These are phyloP conservation scores for Graphiopsis chlorocephala DNA, from an alignment of 2,329 filamentous ascomycete genomes.

Conservation along the genomic window DNA sequence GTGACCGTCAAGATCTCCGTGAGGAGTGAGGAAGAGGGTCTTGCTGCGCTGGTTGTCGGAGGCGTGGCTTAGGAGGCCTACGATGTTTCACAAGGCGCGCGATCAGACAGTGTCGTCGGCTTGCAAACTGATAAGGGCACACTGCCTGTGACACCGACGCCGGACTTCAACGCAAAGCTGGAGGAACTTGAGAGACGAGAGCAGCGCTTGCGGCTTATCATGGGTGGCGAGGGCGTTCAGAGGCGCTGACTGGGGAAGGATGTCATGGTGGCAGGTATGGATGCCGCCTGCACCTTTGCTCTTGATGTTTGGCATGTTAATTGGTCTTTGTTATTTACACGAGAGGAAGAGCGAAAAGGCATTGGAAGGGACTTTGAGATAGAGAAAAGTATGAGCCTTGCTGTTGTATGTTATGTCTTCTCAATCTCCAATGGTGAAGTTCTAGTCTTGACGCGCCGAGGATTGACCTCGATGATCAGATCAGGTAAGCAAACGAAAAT, in stretches of 20 bases:
- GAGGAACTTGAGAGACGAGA: not conserved
- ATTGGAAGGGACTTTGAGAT: not conserved
- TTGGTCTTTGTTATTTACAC: not conserved
- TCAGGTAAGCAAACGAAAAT: not conserved
- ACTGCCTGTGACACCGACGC: not conserved
- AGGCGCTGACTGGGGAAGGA: constrained; percentile 3
- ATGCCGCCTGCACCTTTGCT: not conserved
- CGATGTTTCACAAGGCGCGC: not conserved
- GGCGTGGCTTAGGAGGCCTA: constrained; percentile 66
- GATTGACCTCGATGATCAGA: not conserved
- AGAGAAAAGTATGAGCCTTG: constrained; percentile 5
- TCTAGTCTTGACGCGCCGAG: not conserved
- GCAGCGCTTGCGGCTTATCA: constrained; percentile 1
- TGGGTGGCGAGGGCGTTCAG: constrained; percentile 14
- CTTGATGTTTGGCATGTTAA: not conserved
- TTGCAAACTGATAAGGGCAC: not conserved
- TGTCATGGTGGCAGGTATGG: not conserved
- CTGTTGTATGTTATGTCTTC: not conserved
- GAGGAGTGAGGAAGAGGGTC: constrained; percentile 86
- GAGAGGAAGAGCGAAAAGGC: not conserved
- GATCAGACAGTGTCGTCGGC: not conserved
- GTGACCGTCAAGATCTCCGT: constrained; percentile 95
- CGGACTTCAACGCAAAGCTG: not conserved
- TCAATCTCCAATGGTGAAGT: not conserved
- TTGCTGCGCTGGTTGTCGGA: constrained; percentile 79